A percentile compares a stretch with the other conserved stretches of the same genome.
phyloP scores from a whole-genome alignment of 768 basidiomycete species.

The Lentinula aciculospora region DNA sequence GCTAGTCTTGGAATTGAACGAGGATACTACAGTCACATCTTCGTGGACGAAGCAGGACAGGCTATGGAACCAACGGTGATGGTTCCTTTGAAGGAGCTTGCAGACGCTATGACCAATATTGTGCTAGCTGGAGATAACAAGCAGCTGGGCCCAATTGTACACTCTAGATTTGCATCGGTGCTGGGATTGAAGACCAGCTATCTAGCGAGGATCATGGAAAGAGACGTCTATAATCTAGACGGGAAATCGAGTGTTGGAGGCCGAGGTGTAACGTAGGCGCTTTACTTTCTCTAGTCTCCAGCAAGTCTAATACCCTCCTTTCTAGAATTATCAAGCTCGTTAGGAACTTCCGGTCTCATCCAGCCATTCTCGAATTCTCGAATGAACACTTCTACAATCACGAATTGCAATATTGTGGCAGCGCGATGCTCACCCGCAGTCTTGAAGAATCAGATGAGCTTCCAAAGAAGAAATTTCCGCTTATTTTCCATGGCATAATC shows the following conservation, averaged over 20 bases:
- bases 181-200: conserved; percentile 58
- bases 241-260: conserved; percentile 14
- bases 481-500: conserved; percentile 54
- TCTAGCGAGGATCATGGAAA: conserved; percentile 52
- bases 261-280: conserved; percentile 23
- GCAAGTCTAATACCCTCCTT: background rate
- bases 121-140: conserved; percentile 67
- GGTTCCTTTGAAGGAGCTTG: conserved; percentile 51
- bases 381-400: conserved; percentile 54
- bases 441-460: conserved; percentile 28
- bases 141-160: conserved; percentile 66
- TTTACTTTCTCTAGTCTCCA: background rate
- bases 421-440: conserved; percentile 23
- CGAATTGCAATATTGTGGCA: conserved; percentile 45
- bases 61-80: conserved; percentile 56
- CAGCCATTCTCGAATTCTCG: conserved; percentile 53
- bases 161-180: conserved; percentile 47
- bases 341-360: conserved; percentile 64
- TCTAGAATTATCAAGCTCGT: conserved; percentile 55
- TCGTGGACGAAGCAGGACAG: conserved; percentile 64
- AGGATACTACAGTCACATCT: conserved; percentile 57
- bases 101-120: conserved; percentile 46
- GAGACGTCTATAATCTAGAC: conserved; percentile 30
- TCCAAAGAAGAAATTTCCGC: conserved; percentile 44
- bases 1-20: conserved; percentile 39